Evolutionary conservation across 495 filamentous ascomycete species (phyloP).

Genomic region (Penicillium pancosmium): DNA sequence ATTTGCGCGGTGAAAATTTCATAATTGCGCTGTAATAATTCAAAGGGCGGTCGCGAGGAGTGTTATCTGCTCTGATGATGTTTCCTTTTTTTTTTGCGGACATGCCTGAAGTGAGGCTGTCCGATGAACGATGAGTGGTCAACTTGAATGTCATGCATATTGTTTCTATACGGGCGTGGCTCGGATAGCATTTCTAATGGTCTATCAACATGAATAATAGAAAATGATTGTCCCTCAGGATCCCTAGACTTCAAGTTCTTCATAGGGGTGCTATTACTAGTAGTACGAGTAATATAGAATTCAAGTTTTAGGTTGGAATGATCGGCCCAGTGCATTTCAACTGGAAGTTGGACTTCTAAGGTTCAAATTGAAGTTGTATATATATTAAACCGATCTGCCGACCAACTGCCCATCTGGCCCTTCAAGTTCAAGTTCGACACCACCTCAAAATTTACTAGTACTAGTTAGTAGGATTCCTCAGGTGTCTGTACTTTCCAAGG

Average conservation of each 20-base stretch:
- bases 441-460: too few species aligned
- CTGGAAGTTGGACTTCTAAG: too few species aligned
- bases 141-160: conserved; percentile 24
- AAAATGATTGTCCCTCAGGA: neutral
- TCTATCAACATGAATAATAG: conserved; percentile 3
- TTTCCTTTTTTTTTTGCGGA: conserved; percentile 15
- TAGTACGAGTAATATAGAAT: neutral
- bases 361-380: too few species aligned
- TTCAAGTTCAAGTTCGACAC: too few species aligned
- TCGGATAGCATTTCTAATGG: conserved; percentile 15
- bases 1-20: conserved; percentile 30
- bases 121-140: conserved; percentile 18
- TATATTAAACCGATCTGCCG: too few species aligned
- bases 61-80: conserved; percentile 18
- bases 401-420: too few species aligned
- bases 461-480: too few species aligned
- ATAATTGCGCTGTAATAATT: conserved; percentile 35
- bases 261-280: neutral
- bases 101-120: neutral
- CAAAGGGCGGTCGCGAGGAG: too few species aligned
- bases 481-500: too few species aligned
- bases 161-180: conserved; percentile 8
- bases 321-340: too few species aligned
- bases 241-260: neutral
- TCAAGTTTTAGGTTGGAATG: too few species aligned